These are phyloP conservation scores for Saitozyma podzolica DNA, from an alignment of 768 basidiomycete species.

Conservation along the genomic window DNA sequence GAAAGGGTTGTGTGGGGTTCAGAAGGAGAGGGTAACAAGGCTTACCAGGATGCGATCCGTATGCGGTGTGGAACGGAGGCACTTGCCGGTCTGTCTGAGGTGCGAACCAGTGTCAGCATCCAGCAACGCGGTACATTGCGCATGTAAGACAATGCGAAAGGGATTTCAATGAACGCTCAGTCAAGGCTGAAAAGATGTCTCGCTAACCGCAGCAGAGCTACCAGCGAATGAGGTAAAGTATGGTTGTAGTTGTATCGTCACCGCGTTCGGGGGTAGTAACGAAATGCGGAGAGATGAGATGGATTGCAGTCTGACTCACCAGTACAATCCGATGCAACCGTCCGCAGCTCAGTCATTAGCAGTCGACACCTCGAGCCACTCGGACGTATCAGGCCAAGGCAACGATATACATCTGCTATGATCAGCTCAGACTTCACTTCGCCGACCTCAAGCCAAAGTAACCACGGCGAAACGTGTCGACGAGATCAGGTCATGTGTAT, in stretches of 20 bases:
- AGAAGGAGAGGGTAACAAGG: neutral
- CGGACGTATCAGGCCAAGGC: too few species aligned
- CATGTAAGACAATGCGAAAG: too few species aligned
- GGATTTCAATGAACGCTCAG: constrained; percentile 34
- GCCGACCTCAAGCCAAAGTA: neutral
- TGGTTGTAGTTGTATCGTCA: constrained; percentile 47
- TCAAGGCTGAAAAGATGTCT: constrained; percentile 49
- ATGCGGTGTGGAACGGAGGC: neutral
- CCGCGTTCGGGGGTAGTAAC: constrained; percentile 19
- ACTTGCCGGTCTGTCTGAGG: too few species aligned
- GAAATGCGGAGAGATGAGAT: neutral
- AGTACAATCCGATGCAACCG: too few species aligned
- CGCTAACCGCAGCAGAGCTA: constrained; percentile 38
- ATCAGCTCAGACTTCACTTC: too few species aligned
- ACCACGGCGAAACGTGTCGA: neutral
- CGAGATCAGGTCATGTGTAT: constrained; percentile 49
- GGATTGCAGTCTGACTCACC: constrained; percentile 13
- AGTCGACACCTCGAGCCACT: too few species aligned
- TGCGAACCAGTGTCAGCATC: too few species aligned
- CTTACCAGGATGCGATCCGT: neutral
- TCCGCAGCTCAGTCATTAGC: too few species aligned
- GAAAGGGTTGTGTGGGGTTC: neutral
- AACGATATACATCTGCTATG: too few species aligned
- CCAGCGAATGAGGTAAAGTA: constrained; percentile 48
- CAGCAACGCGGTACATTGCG: neutral